Percentiles rank a stretch among this genome's conserved stretches.
phyloP scores from a whole-genome alignment of 495 filamentous ascomycete species.

The Hyaloscypha hepaticicola region DNA sequence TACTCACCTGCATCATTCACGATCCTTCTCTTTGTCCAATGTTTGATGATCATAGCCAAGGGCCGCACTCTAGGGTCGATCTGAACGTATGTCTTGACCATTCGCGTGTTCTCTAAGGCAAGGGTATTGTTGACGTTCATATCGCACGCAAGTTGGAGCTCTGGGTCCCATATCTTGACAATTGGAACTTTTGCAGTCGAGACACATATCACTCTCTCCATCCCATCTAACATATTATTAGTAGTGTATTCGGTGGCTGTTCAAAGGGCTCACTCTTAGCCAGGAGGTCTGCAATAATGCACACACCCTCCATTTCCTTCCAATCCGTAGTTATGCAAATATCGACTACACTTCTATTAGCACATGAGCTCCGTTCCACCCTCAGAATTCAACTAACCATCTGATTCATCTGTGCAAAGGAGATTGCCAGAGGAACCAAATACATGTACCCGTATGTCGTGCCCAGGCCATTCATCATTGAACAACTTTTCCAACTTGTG shows the following conservation, averaged over 20 bases:
- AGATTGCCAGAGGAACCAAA: constrained; percentile 98
- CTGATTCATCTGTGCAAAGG: constrained; percentile 92
- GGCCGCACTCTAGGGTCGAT: constrained; percentile 89
- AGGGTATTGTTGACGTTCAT: constrained; percentile 98
- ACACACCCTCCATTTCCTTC: constrained; percentile 83
- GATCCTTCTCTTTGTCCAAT: constrained; percentile 91
- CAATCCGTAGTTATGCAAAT: constrained; percentile 93
- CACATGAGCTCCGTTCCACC: constrained; percentile 25
- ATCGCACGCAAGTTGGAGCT: constrained; percentile 86
- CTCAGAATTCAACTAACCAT: constrained; percentile 60
- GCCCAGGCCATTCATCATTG: constrained; percentile 87
- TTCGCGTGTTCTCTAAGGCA: constrained; percentile 92
- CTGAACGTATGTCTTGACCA: constrained; percentile 97
- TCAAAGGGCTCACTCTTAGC: constrained; percentile 65
- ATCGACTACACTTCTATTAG: constrained; percentile 64
- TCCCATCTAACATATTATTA: constrained; percentile 65
- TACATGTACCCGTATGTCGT: constrained; percentile 84
- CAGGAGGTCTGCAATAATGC: constrained; percentile 80
- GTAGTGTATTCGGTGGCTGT: background rate
- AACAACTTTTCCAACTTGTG: constrained; percentile 83
- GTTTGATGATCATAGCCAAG: constrained; percentile 92
- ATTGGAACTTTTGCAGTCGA: constrained; percentile 95
- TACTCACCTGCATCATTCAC: constrained; percentile 91
- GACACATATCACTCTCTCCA: constrained; percentile 93
- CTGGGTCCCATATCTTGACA: constrained; percentile 98